Evolutionary conservation across 2,329 filamentous ascomycete species (phyloP), one percentile per base, ranked within the genome.

Genomic region (Orbilia blumenaviensis): DNA sequence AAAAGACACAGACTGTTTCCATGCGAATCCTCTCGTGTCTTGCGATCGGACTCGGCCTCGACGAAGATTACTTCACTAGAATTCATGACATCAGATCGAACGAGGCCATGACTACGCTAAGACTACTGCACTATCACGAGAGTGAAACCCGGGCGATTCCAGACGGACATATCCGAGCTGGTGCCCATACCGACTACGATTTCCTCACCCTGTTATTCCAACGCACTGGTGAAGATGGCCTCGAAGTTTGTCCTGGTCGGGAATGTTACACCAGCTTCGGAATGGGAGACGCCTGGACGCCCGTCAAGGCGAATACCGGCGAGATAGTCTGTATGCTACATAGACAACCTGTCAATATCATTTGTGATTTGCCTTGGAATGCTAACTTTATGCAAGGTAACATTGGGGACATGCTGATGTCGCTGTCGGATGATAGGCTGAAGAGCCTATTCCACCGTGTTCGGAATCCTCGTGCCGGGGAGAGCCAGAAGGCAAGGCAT

Each of bases 401-500:
- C 54, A 83, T 82, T 75, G 89, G 89, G 2, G 89, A 91, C 80
- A 82, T 90, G 66, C 83, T 91, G 14, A 90, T 91, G 89, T 86
- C 84, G 44, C 90, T 89, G 88, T 88, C 85, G 27, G 89, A 90
- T 80, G 89, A 90, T 81, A 85, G 88, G 18, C 90, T 90, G 83
- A 90, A 90, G 82, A 88, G 86, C 42, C 89, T 88, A 0, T 88
- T 89, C 63, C 89, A 90, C 81, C 85, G 88, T 2, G 88, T 90
- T 71, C 84, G 82, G 27, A 87, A 89, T 78, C 83, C 83, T 0
- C 84, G 83, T 1, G 84, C 86, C 50, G 80, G 80, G 6, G 85
- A 86, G 78, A 88, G 86, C 80, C 90, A 86, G 78, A 88, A 88
- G 3, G 85, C 87, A 78, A 84, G 89, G 44, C 90, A 89, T 80